Evolutionary conservation across 768 basidiomycete genomes (phyloP).

Genomic region (Scleroderma bovista): DNA sequence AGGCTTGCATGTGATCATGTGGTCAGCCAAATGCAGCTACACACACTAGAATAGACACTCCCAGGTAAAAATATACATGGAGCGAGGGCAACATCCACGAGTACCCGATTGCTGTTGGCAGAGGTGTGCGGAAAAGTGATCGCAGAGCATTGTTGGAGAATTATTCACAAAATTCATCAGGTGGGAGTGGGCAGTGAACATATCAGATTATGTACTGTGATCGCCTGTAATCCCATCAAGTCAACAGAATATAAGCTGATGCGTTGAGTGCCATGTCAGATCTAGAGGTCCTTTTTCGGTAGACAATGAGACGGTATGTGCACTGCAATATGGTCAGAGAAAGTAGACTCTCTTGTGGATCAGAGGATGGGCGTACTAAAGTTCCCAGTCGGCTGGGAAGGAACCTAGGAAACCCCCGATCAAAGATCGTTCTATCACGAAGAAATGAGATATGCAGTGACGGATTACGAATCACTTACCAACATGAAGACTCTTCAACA

Average conservation of each 20-base stretch:
- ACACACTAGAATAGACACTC: slow-evolving; percentile 22
- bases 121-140: slow-evolving; percentile 16
- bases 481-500: slow-evolving; percentile 23
- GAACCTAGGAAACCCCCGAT: slow-evolving; percentile 34
- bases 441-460: not conserved
- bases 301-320: too few relatives aligned
- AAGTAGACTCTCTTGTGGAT: not conserved
- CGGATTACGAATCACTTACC: slow-evolving; percentile 12
- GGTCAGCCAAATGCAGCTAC: slow-evolving; percentile 47
- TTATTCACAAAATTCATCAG: too few relatives aligned
- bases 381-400: slow-evolving; percentile 28
- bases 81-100: slow-evolving; percentile 34
- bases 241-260: slow-evolving; percentile 55
- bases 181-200: slow-evolving; percentile 12
- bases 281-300: not conserved
- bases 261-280: slow-evolving; percentile 48
- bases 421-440: slow-evolving; percentile 28
- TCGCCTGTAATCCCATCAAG: slow-evolving; percentile 50
- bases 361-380: slow-evolving; percentile 13
- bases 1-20: slow-evolving; percentile 52
- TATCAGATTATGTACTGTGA: slow-evolving; percentile 54
- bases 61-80: not conserved
- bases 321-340: slow-evolving; percentile 29
- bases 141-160: slow-evolving; percentile 14
- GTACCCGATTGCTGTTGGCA: slow-evolving; percentile 46